phyloP scores from a whole-genome alignment of 306 rosid species.

The barrel medic (Medicago truncatula) region DNA sequence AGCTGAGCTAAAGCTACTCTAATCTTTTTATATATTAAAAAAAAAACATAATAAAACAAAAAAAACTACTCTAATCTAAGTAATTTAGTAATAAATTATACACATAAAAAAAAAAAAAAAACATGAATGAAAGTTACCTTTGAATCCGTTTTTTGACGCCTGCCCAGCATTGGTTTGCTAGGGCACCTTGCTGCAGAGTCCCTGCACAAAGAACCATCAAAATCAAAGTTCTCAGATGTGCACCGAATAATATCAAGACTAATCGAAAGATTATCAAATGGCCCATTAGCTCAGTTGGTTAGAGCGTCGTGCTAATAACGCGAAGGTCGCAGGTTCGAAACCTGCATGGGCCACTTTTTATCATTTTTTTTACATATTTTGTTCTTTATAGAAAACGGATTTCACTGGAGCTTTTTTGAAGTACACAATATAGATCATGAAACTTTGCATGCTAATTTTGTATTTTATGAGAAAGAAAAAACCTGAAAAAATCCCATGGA shows the following conservation, averaged over 20 bases:
- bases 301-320: slow-evolving; percentile 54
- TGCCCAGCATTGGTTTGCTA: slow-evolving; percentile 68
- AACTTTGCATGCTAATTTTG: not conserved
- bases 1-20: not conserved
- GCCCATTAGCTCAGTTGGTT: slow-evolving; percentile 55
- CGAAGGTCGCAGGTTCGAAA: slow-evolving; percentile 57
- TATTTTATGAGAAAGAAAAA: not conserved
- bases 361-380: too few species aligned
- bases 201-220: slow-evolving; percentile 45
- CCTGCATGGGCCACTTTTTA: slow-evolving; percentile 45
- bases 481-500: slow-evolving; percentile 97
- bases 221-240: not conserved
- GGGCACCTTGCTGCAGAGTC: slow-evolving; percentile 68
- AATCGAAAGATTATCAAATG: not conserved
- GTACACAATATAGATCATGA: too few species aligned
- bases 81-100: not conserved
- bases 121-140: slow-evolving; percentile 49
- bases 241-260: rapidly evolving
- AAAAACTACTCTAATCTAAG: not conserved
- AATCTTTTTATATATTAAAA: too few species aligned
- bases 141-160: slow-evolving; percentile 59
- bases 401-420: too few species aligned
- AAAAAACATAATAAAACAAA: too few species aligned
- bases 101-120: not conserved
- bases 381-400: not conserved